These are phyloP conservation scores for Polygonum aviculare DNA, from an alignment of 148 eudicot species.

Conservation along the genomic window DNA sequence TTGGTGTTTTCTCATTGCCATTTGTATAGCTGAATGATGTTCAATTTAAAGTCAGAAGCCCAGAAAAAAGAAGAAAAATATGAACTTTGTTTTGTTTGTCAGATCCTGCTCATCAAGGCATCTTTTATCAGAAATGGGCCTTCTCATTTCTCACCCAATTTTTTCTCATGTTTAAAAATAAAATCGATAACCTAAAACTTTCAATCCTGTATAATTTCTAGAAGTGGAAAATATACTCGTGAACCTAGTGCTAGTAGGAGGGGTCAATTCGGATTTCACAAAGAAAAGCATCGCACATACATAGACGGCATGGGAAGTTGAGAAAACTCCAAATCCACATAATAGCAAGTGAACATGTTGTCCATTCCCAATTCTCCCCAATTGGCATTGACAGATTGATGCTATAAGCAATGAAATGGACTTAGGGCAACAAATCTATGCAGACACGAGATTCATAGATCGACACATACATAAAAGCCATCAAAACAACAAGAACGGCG, in stretches of 20 bases:
- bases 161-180: background rate
- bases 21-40: background rate
- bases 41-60: slow-evolving; percentile 2
- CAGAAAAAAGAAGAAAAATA: background rate
- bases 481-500: too few relatives aligned
- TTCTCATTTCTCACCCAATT: background rate
- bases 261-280: background rate
- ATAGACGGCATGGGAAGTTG: too few relatives aligned
- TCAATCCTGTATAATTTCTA: background rate
- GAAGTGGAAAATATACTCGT: background rate
- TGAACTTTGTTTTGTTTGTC: background rate
- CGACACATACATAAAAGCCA: too few relatives aligned
- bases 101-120: slow-evolving; percentile 5
- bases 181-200: background rate
- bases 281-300: background rate
- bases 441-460: too few relatives aligned
- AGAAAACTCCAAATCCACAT: too few relatives aligned
- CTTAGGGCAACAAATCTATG: too few relatives aligned
- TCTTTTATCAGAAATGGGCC: background rate
- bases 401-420: too few relatives aligned
- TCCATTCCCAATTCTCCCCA: too few relatives aligned
- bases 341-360: too few relatives aligned
- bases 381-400: too few relatives aligned
- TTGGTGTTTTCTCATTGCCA: background rate
- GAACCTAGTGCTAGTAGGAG: background rate